Base-by-base conservation (phyloP, 805 yeast species). In the Metschnikowia lunata region DNA sequence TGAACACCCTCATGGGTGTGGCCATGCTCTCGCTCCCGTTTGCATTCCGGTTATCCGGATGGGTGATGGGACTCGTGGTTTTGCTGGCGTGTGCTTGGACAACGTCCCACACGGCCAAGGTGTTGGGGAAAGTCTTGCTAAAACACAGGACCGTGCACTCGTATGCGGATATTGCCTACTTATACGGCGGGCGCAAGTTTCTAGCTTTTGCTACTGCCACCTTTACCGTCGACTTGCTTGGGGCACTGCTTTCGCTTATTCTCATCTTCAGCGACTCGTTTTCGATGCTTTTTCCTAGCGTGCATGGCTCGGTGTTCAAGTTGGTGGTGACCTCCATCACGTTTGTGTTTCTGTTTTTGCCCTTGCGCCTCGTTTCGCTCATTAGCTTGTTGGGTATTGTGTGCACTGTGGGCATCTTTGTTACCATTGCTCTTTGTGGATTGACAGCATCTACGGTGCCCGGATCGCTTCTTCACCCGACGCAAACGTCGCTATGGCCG, bases 141-240 rank as follows among this genome's bases (percentile, higher is more conserved):
- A 83, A 88, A 1, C 93, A 88, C 64, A 82, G 78, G 12, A 82
- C 93, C 0, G 66, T 88, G 42, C 81, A 84, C 72, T 85, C 96
- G 0, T 89, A 88, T 61, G 95, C 96, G 0, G 97, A 89, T 66
- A 71, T 89, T 39, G 95, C 95, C 4, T 83, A 79, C 55, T 86
- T 88, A n/a, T 85, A 90, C 0, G 88, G 83, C 58, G 96, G 96
- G 1, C 53, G 52, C 2, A 45, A 57, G 6, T 63, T 72, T 11
- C 75, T 78, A 34, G 49, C 63, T 12, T 38, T 76, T 23, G 75
- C 79, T 14, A 73, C 80, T 7, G 37, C 61, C 4, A 67, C 78
- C 3, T 82, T 82, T 57, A 63, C 78, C 3, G 43, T 79, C 36
- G 88, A 82, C 59, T 64, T 82, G 32, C 46, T 74, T n/a, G 84